Conservation (phyloP, 2,329 filamentous ascomycete genomes). For the Penicillium vulpinum region DNA sequence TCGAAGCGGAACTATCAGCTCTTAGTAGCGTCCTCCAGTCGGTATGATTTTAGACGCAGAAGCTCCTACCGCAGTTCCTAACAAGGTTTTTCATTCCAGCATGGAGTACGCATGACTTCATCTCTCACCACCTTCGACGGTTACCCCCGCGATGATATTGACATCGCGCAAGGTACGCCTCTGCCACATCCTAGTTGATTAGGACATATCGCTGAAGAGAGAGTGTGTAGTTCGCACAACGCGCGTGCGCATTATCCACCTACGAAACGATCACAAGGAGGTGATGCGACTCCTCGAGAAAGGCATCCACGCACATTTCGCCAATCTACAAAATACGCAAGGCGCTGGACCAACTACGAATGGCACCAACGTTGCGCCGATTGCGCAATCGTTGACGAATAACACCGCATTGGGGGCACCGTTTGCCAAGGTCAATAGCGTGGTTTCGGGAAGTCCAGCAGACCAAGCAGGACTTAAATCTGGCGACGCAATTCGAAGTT, state of each 20-base stretch:
- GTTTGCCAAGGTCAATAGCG: conserved; percentile 88
- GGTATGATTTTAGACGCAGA: conserved; percentile 52
- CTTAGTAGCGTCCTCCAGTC: conserved; percentile 85
- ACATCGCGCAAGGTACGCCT: conserved; percentile 82
- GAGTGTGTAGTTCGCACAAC: conserved; percentile 76
- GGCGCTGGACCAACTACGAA: conserved; percentile 35
- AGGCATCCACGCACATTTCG: conserved; percentile 86
- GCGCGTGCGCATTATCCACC: conserved; percentile 79
- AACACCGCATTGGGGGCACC: conserved; percentile 55
- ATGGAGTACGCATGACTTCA: conserved; percentile 91
- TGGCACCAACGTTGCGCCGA: conserved; percentile 20
- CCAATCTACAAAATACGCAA: conserved; percentile 61
- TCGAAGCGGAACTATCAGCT: conserved; percentile 84
- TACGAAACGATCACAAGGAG: conserved; percentile 91
- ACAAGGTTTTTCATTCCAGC: conserved; percentile 56
- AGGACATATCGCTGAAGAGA: conserved; percentile 15
- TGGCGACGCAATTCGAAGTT: conserved; percentile 79
- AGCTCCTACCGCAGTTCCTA: conserved; percentile 6
- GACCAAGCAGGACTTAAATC: conserved; percentile 75
- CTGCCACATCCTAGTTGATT: not conserved
- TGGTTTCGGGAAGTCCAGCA: conserved; percentile 76
- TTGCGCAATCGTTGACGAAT: conserved; percentile 24
- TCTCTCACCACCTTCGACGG: conserved; percentile 83
- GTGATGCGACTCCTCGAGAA: conserved; percentile 82
- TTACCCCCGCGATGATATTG: conserved; percentile 88